A percentile compares a stretch with the other conserved stretches of the same genome.
phyloP scores from a whole-genome alignment of 1,139 yeast genomes.

The Blastobotrys serpentis region DNA sequence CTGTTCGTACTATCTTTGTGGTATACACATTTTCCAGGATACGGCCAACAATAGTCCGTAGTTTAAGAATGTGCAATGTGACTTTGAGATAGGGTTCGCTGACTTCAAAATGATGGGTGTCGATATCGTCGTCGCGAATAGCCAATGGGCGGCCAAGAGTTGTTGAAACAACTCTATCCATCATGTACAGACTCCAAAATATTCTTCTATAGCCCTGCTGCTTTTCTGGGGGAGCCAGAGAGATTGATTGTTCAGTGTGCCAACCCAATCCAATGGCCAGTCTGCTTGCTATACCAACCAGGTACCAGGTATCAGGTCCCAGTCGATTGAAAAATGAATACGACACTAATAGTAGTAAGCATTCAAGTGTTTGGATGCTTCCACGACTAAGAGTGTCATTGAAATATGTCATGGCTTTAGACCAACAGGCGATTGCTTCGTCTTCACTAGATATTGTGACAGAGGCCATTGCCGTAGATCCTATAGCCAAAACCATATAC shows the following conservation, averaged over 20 bases:
- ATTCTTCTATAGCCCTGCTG: constrained; percentile 28
- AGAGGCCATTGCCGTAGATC: constrained; percentile 29
- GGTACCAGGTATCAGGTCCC: constrained; percentile 33
- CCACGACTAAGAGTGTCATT: constrained; percentile 22
- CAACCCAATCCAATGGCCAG: constrained; percentile 64
- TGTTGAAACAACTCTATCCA: constrained; percentile 31
- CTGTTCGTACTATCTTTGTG: constrained; percentile 9
- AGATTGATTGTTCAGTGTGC: constrained; percentile 45
- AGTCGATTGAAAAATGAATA: constrained; percentile 31
- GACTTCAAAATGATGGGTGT: constrained; percentile 18
- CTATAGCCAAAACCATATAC: constrained; percentile 29
- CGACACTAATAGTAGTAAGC: constrained; percentile 26
- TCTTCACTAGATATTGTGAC: constrained; percentile 25
- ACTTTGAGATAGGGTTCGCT: constrained; percentile 21
- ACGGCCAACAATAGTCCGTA: constrained; percentile 27
- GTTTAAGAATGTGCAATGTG: constrained; percentile 26
- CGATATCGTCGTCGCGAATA: constrained; percentile 29
- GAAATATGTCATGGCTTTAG: constrained; percentile 23
- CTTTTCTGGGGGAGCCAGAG: constrained; percentile 22
- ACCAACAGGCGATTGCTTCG: constrained; percentile 24
- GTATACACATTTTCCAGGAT: constrained; percentile 26
- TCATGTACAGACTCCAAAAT: constrained; percentile 31
- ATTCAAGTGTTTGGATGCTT: constrained; percentile 22
- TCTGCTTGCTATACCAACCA: constrained; percentile 56
- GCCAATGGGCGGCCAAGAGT: constrained; percentile 32